These are phyloP conservation scores for Penicillium sp. DNA, from an alignment of 2,329 filamentous ascomycete species.

Conservation along the genomic window DNA sequence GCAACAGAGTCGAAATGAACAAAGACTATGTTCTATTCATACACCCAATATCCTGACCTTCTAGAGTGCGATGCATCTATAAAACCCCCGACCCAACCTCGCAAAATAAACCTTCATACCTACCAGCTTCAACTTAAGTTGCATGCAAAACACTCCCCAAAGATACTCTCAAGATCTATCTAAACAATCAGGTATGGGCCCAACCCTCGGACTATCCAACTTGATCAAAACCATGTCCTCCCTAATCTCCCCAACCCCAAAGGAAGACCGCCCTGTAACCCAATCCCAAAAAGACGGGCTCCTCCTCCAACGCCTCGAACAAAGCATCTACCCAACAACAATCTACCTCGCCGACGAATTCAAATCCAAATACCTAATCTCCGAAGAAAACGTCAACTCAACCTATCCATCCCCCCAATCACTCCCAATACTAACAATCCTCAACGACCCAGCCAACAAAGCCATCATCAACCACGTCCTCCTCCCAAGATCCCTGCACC, in stretches of 20 bases:
- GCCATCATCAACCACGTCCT: not conserved
- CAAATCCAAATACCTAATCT: not conserved
- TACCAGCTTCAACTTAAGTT: too few species aligned
- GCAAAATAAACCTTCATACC: too few species aligned
- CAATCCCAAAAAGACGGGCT: not conserved
- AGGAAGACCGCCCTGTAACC: not conserved
- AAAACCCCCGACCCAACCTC: too few species aligned
- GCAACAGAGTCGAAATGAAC: not conserved
- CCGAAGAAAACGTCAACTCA: not conserved
- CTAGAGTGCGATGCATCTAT: too few species aligned
- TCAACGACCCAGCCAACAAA: not conserved
- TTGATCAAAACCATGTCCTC: not conserved
- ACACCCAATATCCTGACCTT: too few species aligned
- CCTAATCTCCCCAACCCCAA: not conserved
- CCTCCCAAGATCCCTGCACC: not conserved
- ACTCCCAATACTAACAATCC: not conserved
- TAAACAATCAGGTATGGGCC: not conserved
- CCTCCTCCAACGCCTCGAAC: conserved; percentile 1
- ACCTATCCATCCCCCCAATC: not conserved
- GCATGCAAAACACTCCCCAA: not conserved
- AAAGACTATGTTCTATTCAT: not conserved
- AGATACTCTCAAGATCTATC: not conserved
- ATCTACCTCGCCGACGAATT: not conserved
- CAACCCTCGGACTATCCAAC: not conserved
- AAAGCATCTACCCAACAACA: not conserved